Evolutionary conservation across 306 rosid species (phyloP).

Genomic region (Albizia julibrissin): DNA sequence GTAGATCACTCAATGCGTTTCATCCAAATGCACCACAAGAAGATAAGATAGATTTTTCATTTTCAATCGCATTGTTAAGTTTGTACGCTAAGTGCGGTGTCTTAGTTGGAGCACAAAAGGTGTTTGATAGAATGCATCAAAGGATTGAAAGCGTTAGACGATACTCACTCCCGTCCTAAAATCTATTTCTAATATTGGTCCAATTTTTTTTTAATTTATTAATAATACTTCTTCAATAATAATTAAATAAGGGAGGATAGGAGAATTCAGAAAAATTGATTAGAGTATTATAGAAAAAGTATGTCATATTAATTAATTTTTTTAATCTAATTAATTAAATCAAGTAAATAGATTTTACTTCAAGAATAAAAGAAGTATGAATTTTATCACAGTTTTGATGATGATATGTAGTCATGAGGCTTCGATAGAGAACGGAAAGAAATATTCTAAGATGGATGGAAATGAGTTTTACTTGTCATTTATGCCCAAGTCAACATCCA

Average conservation of each 20-base stretch:
- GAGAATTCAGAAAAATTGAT: too few species aligned
- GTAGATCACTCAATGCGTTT: constrained; percentile 90
- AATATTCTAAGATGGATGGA: constrained; percentile 59
- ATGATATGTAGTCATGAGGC: constrained; percentile 74
- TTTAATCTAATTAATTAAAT: constrained; percentile 25
- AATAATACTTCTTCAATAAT: too few species aligned
- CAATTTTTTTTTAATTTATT: too few species aligned
- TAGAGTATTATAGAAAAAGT: constrained; percentile 44
- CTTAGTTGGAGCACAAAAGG: constrained; percentile 43
- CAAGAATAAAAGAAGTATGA: constrained; percentile 44
- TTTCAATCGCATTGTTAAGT: constrained; percentile 53
- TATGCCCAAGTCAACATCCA: too few species aligned
- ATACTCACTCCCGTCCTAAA: constrained; percentile 51
- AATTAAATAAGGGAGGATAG: too few species aligned
- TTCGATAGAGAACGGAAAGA: constrained; percentile 52
- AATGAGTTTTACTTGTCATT: constrained; percentile 17
- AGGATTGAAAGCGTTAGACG: constrained; percentile 51
- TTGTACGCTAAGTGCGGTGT: constrained; percentile 64
- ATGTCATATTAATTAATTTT: constrained; percentile 49
- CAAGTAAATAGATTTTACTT: too few species aligned
- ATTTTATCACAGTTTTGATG: constrained; percentile 51
- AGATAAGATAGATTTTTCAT: constrained; percentile 64
- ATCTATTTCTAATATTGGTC: too few species aligned
- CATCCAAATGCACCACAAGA: constrained; percentile 89
- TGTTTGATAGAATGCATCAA: constrained; percentile 59